Evolutionary conservation across 805 yeast species (phyloP).

Genomic region (Pichia californica): DNA sequence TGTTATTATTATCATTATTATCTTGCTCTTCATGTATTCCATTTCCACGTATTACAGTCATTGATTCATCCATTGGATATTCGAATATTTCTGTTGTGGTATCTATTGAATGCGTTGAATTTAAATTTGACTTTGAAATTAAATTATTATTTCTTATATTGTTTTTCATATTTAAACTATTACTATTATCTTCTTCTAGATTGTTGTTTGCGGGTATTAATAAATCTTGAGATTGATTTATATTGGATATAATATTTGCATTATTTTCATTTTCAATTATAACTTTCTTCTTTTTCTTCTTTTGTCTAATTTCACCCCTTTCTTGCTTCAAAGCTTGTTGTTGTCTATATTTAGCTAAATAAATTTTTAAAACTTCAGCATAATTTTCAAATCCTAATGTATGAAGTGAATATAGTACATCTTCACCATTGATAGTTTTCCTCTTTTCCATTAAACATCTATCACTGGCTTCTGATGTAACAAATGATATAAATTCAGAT

Average conservation of each 20-base stretch:
- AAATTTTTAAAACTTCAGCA: constrained; percentile 61
- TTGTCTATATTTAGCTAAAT: constrained; percentile 61
- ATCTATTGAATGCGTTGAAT: no score
- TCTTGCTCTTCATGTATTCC: neutral
- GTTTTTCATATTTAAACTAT: no score
- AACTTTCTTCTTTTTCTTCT: constrained; percentile 14
- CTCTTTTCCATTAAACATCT: constrained; percentile 58
- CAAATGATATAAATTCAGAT: constrained; percentile 59
- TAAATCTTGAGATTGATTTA: no score
- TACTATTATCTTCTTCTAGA: constrained; percentile 11
- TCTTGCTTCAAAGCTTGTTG: constrained; percentile 72
- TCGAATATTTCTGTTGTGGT: constrained; percentile 3
- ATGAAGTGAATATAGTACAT: constrained; percentile 55
- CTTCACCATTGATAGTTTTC: constrained; percentile 67
- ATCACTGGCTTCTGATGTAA: constrained; percentile 61
- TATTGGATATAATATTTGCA: no score
- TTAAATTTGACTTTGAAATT: no score
- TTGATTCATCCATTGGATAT: constrained; percentile 5
- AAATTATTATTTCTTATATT: no score
- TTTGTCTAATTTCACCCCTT: constrained; percentile 44
- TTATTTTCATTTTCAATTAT: constrained; percentile 10
- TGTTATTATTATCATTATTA: no score
- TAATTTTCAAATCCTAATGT: constrained; percentile 65
- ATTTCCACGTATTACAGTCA: neutral
- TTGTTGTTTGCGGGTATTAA: no score